Percentiles rank a stretch among this genome's conserved stretches.
Evolutionary conservation across 176 grass and related monocot genomes (phyloP).

Genomic region (Hordeum marinum): DNA sequence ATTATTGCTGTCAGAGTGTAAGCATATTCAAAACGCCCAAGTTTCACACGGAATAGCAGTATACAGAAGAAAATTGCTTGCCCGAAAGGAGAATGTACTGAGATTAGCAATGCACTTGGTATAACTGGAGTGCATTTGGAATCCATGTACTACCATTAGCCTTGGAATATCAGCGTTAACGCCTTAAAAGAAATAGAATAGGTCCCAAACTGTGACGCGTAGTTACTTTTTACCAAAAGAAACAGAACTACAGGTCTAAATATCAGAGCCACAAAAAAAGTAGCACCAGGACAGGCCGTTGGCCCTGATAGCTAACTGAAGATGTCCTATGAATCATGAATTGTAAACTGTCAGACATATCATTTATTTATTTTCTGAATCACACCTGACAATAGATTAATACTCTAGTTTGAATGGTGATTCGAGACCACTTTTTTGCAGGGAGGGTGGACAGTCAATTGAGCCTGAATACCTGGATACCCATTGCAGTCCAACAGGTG

Average conservation of each 20-base stretch:
- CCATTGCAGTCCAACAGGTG: neutral
- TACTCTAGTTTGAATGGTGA: neutral
- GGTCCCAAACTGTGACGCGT: neutral
- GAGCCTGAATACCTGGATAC: accelerated
- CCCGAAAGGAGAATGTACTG: too few species aligned
- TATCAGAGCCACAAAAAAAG: neutral
- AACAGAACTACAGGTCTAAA: neutral
- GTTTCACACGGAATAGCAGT: neutral
- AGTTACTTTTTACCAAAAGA: neutral
- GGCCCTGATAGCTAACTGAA: neutral
- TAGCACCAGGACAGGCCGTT: neutral
- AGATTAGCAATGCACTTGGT: too few species aligned
- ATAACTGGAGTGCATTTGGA: too few species aligned
- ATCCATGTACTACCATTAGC: too few species aligned
- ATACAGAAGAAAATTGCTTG: too few species aligned
- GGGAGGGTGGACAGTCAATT: neutral
- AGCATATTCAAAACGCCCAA: neutral
- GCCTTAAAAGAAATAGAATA: neutral
- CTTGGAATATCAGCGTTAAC: neutral
- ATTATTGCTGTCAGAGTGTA: neutral
- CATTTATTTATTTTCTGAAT: too few species aligned
- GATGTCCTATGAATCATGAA: too few species aligned
- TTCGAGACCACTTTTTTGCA: neutral
- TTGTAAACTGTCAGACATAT: too few species aligned
- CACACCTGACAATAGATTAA: too few species aligned